Evolutionary conservation across 2,329 filamentous ascomycete genomes (phyloP).

Genomic region (Neofusicoccum laricinum): DNA sequence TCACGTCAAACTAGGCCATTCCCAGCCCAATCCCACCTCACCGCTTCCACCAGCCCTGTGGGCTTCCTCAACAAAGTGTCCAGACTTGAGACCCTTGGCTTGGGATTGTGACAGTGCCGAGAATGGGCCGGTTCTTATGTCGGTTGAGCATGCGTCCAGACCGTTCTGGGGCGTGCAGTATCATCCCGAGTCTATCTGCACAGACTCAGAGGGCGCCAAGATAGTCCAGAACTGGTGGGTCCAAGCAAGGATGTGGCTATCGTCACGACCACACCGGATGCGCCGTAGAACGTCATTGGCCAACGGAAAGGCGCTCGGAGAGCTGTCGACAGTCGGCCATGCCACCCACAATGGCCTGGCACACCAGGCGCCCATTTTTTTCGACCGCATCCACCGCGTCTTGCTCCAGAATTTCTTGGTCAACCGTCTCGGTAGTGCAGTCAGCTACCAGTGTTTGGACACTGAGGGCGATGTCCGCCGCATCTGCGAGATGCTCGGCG

Average conservation of each 20-base stretch:
- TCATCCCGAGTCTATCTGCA: conserved; percentile 86
- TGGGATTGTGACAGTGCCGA: conserved; percentile 44
- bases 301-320: background rate
- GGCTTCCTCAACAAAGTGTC: conserved; percentile 29
- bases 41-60: conserved; percentile 31
- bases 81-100: conserved; percentile 43
- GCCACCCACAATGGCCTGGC: background rate
- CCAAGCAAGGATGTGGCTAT: conserved; percentile 61
- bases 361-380: background rate
- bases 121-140: conserved; percentile 71
- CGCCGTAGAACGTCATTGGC: background rate
- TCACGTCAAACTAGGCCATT: conserved; percentile 42
- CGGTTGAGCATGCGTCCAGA: conserved; percentile 61
- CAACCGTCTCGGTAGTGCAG: background rate
- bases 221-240: conserved; percentile 76
- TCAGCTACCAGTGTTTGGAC: background rate
- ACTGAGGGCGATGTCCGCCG: background rate
- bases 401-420: background rate
- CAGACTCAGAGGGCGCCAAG: conserved; percentile 61
- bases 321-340: background rate
- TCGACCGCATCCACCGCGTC: background rate
- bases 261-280: conserved; percentile 17
- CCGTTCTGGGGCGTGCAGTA: conserved; percentile 90
- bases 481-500: conserved; percentile 33
- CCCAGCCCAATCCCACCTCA: conserved; percentile 33